Conservation (phyloP, 140 eudicot species). For the Senecio squalidus region DNA sequence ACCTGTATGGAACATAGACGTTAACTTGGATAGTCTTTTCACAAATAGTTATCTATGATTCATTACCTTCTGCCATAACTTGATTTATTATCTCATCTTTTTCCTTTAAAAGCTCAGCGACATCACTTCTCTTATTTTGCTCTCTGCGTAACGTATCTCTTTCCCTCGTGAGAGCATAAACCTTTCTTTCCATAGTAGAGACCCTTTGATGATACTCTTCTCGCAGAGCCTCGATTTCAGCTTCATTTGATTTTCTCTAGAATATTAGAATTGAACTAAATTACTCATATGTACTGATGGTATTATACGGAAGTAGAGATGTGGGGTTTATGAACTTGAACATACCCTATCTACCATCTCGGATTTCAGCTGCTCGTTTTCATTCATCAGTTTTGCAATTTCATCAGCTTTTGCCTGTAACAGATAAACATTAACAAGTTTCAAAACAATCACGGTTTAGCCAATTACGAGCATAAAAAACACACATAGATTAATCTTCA, state of each 20-base stretch:
- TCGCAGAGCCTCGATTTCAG: slow-evolving; percentile 71
- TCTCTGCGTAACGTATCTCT: slow-evolving; percentile 89
- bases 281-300: not conserved
- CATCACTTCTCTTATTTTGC: slow-evolving; percentile 78
- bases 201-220: slow-evolving; percentile 90
- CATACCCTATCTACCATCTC: slow-evolving; percentile 59
- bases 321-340: slow-evolving; percentile 7
- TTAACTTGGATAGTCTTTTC: not conserved
- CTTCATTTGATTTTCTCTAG: slow-evolving; percentile 78
- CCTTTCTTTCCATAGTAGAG: slow-evolving; percentile 84
- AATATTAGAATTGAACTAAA: too few species aligned
- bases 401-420: slow-evolving; percentile 92
- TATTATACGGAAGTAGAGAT: too few species aligned
- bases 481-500: not conserved
- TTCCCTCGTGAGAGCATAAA: slow-evolving; percentile 84
- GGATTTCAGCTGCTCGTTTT: slow-evolving; percentile 81
- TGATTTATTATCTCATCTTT: slow-evolving; percentile 92
- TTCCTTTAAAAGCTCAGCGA: slow-evolving; percentile 85
- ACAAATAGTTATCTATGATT: not conserved
- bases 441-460: not conserved
- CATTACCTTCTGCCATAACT: slow-evolving; percentile 93
- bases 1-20: slow-evolving; percentile 36
- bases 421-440: slow-evolving; percentile 9
- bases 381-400: slow-evolving; percentile 76
- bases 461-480: not conserved